Base-by-base conservation (phyloP, 345 rosid genomes). In the Eucalyptus erythrocorys region DNA sequence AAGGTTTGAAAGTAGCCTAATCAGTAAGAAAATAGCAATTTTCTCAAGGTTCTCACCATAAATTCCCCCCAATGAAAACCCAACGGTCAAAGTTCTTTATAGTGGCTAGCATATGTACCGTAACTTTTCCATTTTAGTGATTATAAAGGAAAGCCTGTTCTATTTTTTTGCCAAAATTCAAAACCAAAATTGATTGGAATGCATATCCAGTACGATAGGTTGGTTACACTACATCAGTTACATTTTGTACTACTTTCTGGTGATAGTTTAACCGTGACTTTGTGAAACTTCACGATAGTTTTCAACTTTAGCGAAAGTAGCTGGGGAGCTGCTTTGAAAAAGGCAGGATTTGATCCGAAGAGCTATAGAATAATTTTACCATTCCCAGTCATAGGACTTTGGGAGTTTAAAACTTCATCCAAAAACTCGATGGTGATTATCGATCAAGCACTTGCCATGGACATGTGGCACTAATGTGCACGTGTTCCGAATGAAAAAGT, bases 21-120 rank as follows among this genome's bases (percentile, higher is more conserved):
- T 0, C 12, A 55, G 30, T 0, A 55, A 10, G 64, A 11, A 57
- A 80, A 2, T 32, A 80, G 16, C 85, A 37, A 0, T 27, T 80
- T 80, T 47, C 32, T 61, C 0, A 61, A 0, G 68, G 68, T 59
- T 59, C 12, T 27, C 32, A 26, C 32, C 4, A 59, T 27, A 59
- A 27, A 27, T 59, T 59, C 68, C 66, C n/a, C 16, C 15, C 0
- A 0, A 16, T 27, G n/a, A 55, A 55, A 50, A 22, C 0, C 0
- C 61, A 55, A 55, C 30, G 68, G 68, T 61, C 0, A 27, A 61
- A 61, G 0, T 27, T 61, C 1, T 11, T 59, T 59, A 0, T 13
- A 61, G 34, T 61, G 32, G 0, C 68, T 27, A 6, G 68, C 32
- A 30, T 61, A 61, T 6, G 32, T 0, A 13, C 17, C 68, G 6